Percentiles rank a stretch among this genome's conserved stretches.
These are phyloP conservation scores for Eleusine indica DNA, from an alignment of 176 grass and related monocot genomes.

Conservation along the genomic window DNA sequence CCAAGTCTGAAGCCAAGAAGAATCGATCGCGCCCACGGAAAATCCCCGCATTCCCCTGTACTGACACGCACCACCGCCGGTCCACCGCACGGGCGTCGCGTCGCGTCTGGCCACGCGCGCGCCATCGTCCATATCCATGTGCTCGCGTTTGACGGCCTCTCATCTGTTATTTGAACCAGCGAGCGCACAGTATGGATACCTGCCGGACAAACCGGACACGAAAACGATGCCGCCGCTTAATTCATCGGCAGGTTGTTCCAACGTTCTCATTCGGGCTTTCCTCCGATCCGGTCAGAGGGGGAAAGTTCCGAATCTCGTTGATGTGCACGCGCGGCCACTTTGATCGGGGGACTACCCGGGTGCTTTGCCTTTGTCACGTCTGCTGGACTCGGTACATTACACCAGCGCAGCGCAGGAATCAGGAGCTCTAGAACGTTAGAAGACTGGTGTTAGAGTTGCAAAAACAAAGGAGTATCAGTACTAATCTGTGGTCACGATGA, in stretches of 20 bases:
- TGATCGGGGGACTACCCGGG: not conserved
- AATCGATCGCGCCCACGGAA: not conserved
- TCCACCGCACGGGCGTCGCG: not conserved
- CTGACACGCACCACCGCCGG: not conserved
- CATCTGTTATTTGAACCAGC: not conserved
- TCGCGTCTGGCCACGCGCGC: not conserved
- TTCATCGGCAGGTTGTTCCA: not conserved
- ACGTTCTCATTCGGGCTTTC: conserved; percentile 19
- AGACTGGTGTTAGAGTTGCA: not conserved
- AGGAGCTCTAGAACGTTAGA: conserved; percentile 5
- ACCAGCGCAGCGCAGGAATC: too few relatives aligned
- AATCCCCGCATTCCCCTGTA: not conserved
- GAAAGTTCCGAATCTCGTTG: not conserved
- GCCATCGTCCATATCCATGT: not conserved
- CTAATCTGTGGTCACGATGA: not conserved
- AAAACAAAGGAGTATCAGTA: not conserved
- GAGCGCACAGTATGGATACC: not conserved
- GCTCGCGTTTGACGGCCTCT: not conserved
- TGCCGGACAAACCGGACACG: not conserved
- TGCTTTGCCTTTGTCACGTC: too few relatives aligned
- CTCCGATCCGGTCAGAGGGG: not conserved
- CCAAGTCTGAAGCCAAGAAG: not conserved
- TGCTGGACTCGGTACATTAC: too few relatives aligned
- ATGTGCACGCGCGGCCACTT: conserved; percentile 1
- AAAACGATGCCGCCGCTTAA: not conserved